Evolutionary conservation across 805 yeast species (phyloP).

Genomic region (Myxozyma melibiosi): DNA sequence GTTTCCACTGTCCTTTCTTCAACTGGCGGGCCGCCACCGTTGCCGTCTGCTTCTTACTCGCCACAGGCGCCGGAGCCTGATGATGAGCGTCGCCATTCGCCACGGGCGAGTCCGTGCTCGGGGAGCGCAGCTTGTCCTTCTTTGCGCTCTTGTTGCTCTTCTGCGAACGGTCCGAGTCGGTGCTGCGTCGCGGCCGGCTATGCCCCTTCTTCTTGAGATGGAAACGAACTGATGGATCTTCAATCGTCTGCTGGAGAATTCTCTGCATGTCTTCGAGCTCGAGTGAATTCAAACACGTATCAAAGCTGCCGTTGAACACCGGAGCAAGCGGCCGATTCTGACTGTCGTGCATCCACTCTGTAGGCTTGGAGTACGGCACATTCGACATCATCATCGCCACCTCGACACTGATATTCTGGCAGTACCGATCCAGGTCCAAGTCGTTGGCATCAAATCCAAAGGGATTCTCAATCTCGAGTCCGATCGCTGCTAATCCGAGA

Average conservation of each 20-base stretch:
- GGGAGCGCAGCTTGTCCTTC: too few species aligned
- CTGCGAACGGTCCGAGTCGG: slow-evolving; percentile 1
- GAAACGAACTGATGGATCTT: slow-evolving; percentile 28
- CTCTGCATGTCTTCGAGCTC: slow-evolving; percentile 19
- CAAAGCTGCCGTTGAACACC: slow-evolving; percentile 24
- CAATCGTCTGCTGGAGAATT: slow-evolving; percentile 28
- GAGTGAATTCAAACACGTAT: slow-evolving; percentile 9
- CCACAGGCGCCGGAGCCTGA: too few species aligned
- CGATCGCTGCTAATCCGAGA: slow-evolving; percentile 33
- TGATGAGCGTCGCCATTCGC: too few species aligned
- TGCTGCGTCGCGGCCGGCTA: slow-evolving; percentile 1
- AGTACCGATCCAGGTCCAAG: slow-evolving; percentile 31
- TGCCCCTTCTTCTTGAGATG: not conserved
- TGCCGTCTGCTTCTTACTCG: not conserved
- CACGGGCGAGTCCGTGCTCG: too few species aligned
- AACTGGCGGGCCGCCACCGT: slow-evolving; percentile 1
- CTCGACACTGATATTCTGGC: slow-evolving; percentile 30
- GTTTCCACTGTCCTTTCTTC: not conserved
- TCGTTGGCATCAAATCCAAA: slow-evolving; percentile 34
- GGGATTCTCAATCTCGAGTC: slow-evolving; percentile 33
- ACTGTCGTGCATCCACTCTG: slow-evolving; percentile 25
- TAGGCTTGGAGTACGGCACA: slow-evolving; percentile 22
- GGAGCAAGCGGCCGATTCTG: slow-evolving; percentile 29
- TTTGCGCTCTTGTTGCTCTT: not conserved
- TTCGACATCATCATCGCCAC: slow-evolving; percentile 29